Evolutionary conservation across 495 filamentous ascomycete genomes (phyloP).

Genomic region (Talaromyces adpressus): DNA sequence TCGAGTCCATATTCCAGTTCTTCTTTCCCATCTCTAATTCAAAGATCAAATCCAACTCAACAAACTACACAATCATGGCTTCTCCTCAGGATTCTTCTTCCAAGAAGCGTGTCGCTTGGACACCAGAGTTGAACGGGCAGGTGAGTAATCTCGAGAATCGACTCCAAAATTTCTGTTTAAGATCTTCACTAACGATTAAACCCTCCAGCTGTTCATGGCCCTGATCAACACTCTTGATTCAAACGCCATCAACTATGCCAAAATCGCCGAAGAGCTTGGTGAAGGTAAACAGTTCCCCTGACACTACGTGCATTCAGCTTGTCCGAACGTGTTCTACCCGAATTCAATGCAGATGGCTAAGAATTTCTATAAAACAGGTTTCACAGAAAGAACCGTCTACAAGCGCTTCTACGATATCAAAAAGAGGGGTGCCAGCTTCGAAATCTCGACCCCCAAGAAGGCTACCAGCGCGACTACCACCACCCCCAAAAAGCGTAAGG

Average conservation of each 20-base stretch:
- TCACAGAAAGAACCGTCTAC: background rate
- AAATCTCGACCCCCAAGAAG: background rate
- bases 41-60: background rate
- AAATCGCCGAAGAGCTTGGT: background rate
- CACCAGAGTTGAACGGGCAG: background rate
- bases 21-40: background rate
- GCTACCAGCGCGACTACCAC: background rate
- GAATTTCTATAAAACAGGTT: background rate
- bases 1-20: background rate
- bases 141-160: background rate
- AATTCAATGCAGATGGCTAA: background rate
- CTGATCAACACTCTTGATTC: background rate
- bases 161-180: background rate
- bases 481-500: background rate
- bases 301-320: background rate
- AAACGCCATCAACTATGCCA: background rate
- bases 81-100: background rate
- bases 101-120: background rate
- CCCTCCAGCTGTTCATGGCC: background rate
- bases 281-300: background rate
- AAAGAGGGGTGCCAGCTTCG: background rate
- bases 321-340: background rate
- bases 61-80: background rate
- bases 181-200: background rate
- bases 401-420: background rate